phyloP scores from a whole-genome alignment of 1,284 basidiomycete species.

The Ceratobasidium sp. region DNA sequence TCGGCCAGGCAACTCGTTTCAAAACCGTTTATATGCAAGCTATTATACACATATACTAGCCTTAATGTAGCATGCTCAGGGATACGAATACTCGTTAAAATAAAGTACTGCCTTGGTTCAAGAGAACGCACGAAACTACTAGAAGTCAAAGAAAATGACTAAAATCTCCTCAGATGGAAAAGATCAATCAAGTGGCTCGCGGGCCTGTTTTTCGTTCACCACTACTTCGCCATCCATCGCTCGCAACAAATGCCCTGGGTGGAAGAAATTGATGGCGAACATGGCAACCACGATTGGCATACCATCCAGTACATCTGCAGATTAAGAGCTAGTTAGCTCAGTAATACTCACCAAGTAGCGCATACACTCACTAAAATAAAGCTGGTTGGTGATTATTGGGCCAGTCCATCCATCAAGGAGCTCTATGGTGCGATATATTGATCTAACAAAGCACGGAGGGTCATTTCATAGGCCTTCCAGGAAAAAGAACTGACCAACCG shows the following conservation, averaged over 20 bases:
- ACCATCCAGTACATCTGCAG: conserved; percentile 50
- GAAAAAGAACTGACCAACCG: conserved; percentile 49
- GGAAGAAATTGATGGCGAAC: conserved; percentile 49
- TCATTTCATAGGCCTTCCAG: neutral
- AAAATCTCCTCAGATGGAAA: neutral
- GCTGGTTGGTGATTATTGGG: conserved; percentile 54
- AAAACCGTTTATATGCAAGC: too few species aligned
- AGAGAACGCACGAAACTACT: neutral
- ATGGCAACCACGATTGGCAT: conserved; percentile 50
- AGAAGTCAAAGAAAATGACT: neutral
- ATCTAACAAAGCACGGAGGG: conserved; percentile 47
- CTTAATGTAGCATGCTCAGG: too few species aligned
- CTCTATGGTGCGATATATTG: conserved; percentile 57
- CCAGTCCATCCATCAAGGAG: conserved; percentile 56
- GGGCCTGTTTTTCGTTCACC: neutral
- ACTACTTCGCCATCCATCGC: neutral
- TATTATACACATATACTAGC: too few species aligned
- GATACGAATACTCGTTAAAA: neutral
- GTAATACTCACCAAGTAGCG: neutral
- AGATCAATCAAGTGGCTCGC: conserved; percentile 5
- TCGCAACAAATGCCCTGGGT: conserved; percentile 43
- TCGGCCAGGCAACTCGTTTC: too few species aligned
- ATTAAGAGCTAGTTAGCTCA: neutral
- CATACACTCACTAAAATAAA: conserved; percentile 53
- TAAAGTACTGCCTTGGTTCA: neutral